Conservation (phyloP, 495 filamentous ascomycete genomes). For the Parachaetomium inaequale region DNA sequence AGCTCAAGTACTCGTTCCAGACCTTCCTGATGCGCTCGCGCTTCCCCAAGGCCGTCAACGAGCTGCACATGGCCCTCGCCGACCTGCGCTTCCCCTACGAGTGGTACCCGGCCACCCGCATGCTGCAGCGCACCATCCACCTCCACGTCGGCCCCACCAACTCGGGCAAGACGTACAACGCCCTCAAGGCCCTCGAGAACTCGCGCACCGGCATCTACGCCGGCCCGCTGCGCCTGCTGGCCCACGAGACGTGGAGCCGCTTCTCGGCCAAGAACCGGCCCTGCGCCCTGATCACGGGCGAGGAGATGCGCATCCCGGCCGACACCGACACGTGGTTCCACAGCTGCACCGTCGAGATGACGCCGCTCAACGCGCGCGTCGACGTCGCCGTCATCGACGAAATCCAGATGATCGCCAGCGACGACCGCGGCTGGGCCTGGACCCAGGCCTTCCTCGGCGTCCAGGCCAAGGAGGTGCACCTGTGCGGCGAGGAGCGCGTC, state of each 20-base stretch:
- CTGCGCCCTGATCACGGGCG: slow-evolving; percentile 84
- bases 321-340: slow-evolving; percentile 51
- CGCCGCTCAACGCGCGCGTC: slow-evolving; percentile 61
- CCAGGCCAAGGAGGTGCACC: slow-evolving; percentile 81
- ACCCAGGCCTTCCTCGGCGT: slow-evolving; percentile 87
- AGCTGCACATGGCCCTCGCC: slow-evolving; percentile 61
- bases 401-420: slow-evolving; percentile 85
- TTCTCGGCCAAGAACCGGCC: slow-evolving; percentile 69
- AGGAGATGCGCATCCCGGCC: slow-evolving; percentile 66
- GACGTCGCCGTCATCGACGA: slow-evolving; percentile 87
- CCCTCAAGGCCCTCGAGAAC: slow-evolving; percentile 77
- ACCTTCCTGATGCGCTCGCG: slow-evolving; percentile 43
- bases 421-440: slow-evolving; percentile 91
- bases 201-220: slow-evolving; percentile 80
- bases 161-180: slow-evolving; percentile 96
- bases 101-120: slow-evolving; percentile 82
- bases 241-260: slow-evolving; percentile 86
- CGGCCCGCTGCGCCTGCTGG: slow-evolving; percentile 83
- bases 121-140: slow-evolving; percentile 76
- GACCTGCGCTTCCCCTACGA: slow-evolving; percentile 83
- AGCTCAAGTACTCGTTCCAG: slow-evolving; percentile 62
- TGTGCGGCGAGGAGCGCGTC: slow-evolving; percentile 85
- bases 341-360: slow-evolving; percentile 97
- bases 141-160: slow-evolving; percentile 97
- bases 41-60: slow-evolving; percentile 32